Evolutionary conservation across 75 land plant species (phyloP), one percentile per base, ranked within the genome.

Genomic region (Pinus tabuliformis): DNA sequence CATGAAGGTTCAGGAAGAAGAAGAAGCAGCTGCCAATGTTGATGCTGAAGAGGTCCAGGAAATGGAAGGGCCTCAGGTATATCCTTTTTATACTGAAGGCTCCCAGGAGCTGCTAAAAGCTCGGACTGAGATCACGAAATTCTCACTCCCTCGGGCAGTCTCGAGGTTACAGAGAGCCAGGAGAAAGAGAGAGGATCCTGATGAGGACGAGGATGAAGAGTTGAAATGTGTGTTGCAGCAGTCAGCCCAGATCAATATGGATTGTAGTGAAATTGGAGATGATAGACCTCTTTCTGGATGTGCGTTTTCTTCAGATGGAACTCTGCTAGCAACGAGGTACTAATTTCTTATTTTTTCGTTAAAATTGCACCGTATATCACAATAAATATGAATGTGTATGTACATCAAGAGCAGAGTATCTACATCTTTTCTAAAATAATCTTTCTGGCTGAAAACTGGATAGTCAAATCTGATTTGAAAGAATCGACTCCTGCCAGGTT

Each of bases 241-340:
- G 74, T 88, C 88, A 33, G 78, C 75, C 24, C 72, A 74, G 36
- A 83, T 93, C 39, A 82, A 78, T 39, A 86, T 97, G 77, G 93
- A 90, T 63, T 91, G 92, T 75, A 97, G 98, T 82, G 98, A 95
- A 73, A 93, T 91, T 81, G 99, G 98, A 11, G 99, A 97, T 84
- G 96, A 90, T 49, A 77, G 99, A 17, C 99, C 99, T 22, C 89
- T 97, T 45, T 83, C 98, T 21, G 96, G 96, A 59, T 97, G 99
- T 70, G 89, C 96, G 6, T 91, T 93, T 77, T 95, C 98, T 4
- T 77, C 70, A 49, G 98, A 95, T 83, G 92, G 89, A 57, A 82
- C 81, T 9, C 26, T 91, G 80, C 91, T 97, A 71, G 99, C 98
- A 21, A 95, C 99, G 7, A 83, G 98, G 99, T 93, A 83, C 54